These are phyloP conservation scores for Rhipidocladum racemiflorum DNA, from an alignment of 176 grass and related monocot genomes.

Conservation along the genomic window DNA sequence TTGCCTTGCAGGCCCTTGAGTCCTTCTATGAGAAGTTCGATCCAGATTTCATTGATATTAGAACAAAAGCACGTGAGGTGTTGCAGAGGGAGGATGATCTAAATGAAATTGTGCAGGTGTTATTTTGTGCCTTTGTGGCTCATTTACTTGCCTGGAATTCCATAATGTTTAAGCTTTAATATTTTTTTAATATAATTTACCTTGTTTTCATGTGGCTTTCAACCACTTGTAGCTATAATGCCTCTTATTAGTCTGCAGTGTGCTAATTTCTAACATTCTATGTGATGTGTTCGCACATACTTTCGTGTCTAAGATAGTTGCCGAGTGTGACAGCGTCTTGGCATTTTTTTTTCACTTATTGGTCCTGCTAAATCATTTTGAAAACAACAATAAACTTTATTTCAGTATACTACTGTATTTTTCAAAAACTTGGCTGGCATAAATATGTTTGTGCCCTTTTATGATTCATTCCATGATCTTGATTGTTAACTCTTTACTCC, in stretches of 20 bases:
- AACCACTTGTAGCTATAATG: neutral
- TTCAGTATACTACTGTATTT: neutral
- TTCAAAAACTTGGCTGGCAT: neutral
- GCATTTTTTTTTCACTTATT: neutral
- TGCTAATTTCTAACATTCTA: neutral
- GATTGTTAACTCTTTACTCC: neutral
- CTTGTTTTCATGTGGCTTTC: neutral
- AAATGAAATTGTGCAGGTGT: slow-evolving; percentile 96
- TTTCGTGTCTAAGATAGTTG: neutral
- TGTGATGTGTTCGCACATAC: neutral
- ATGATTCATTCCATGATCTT: neutral
- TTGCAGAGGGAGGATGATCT: slow-evolving; percentile 89
- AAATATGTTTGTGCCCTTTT: neutral
- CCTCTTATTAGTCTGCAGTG: neutral
- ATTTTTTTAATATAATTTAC: slow-evolving; percentile 16
- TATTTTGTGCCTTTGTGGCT: slow-evolving; percentile 4
- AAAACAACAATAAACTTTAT: neutral
- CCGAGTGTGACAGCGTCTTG: neutral
- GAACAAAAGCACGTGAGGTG: slow-evolving; percentile 92
- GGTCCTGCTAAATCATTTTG: neutral
- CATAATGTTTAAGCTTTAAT: neutral
- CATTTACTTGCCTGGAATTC: neutral
- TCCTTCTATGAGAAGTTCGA: slow-evolving; percentile 75
- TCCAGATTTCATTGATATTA: slow-evolving; percentile 83
- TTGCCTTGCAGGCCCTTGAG: slow-evolving; percentile 62